These are phyloP conservation scores for Brassica nigra DNA, from an alignment of 345 rosid genomes.

Conservation along the genomic window DNA sequence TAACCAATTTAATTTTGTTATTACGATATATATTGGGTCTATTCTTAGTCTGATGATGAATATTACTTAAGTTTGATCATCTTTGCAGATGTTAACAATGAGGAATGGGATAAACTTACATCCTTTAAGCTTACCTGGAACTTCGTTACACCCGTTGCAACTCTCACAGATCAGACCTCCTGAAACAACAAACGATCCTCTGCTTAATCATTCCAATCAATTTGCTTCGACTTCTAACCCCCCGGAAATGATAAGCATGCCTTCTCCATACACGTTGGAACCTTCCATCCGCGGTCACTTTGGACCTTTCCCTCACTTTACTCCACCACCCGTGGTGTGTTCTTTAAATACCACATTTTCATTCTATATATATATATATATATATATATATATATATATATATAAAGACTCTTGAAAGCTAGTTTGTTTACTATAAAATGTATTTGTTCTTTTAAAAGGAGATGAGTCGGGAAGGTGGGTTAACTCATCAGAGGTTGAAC, in stretches of 20 bases:
- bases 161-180: constrained; percentile 40
- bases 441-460: constrained; percentile 46
- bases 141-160: constrained; percentile 52
- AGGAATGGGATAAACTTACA: constrained; percentile 74
- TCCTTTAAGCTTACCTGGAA: constrained; percentile 65
- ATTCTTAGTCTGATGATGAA: background rate
- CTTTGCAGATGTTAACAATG: constrained; percentile 73
- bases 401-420: constrained; percentile 1
- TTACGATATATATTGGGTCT: background rate
- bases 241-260: constrained; percentile 43
- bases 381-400: background rate
- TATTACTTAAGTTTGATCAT: background rate
- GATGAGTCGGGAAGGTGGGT: constrained; percentile 48
- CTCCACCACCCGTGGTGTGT: constrained; percentile 8
- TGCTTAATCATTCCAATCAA: constrained; percentile 24
- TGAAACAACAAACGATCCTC: constrained; percentile 24
- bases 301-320: constrained; percentile 44
- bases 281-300: constrained; percentile 57
- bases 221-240: constrained; percentile 40
- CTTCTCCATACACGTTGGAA: constrained; percentile 54
- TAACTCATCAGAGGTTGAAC: constrained; percentile 49
- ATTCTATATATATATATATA: background rate
- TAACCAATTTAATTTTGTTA: background rate
- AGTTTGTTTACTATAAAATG: background rate
- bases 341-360: background rate